Conservation (phyloP, 2,329 filamentous ascomycete genomes). For the Botryotinia globosa region DNA sequence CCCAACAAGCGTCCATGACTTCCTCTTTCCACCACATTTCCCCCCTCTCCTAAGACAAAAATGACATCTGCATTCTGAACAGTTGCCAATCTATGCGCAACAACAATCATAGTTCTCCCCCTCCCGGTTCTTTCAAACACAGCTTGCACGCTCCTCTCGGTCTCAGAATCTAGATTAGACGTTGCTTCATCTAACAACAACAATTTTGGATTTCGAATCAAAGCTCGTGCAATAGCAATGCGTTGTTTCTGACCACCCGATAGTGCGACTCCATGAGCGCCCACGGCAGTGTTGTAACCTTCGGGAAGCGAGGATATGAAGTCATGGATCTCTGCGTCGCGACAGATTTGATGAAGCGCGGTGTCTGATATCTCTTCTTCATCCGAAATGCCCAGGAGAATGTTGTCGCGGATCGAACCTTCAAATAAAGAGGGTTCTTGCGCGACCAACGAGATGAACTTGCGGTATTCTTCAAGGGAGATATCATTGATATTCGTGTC, state of each 20-base stretch:
- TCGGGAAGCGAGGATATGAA: conserved; percentile 53
- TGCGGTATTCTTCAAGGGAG: conserved; percentile 62
- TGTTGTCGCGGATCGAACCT: conserved; percentile 65
- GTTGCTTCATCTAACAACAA: conserved; percentile 60
- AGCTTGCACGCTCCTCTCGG: conserved; percentile 57
- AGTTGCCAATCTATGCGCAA: conserved; percentile 74
- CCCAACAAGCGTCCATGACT: conserved; percentile 30
- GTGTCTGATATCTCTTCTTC: conserved; percentile 43
- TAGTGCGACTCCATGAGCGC: conserved; percentile 47
- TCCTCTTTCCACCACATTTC: conserved; percentile 34
- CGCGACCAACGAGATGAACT: conserved; percentile 65
- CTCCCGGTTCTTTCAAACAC: conserved; percentile 64
- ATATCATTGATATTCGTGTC: conserved; percentile 56
- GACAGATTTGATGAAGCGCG: conserved; percentile 47
- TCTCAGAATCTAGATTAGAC: conserved; percentile 53
- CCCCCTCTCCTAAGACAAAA: conserved; percentile 34
- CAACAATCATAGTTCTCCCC: conserved; percentile 70
- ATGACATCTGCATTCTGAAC: conserved; percentile 62
- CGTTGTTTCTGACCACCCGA: conserved; percentile 56
- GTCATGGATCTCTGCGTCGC: conserved; percentile 51
- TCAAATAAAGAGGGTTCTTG: conserved; percentile 70
- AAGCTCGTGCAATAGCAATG: conserved; percentile 52
- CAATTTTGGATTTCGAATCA: conserved; percentile 50
- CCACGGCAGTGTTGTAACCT: conserved; percentile 49
- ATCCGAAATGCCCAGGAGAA: conserved; percentile 59